phyloP scores from a whole-genome alignment of 345 rosid genomes.

The Eucalyptus tenuipes region DNA sequence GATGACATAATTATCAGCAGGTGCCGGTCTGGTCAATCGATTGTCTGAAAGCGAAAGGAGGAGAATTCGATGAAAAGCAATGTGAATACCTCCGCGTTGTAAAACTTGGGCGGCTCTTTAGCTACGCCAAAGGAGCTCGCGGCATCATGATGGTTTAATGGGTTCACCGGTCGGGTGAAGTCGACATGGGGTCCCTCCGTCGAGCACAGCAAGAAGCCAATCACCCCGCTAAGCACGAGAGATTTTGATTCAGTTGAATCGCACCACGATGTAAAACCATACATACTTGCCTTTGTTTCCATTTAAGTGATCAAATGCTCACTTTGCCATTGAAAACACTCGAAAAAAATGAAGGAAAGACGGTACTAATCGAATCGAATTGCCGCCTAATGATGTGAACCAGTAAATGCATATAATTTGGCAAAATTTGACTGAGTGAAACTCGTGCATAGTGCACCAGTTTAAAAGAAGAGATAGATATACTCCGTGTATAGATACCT shows the following conservation, averaged over 20 bases:
- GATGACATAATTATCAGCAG: not conserved
- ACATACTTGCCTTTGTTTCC: not conserved
- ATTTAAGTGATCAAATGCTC: not conserved
- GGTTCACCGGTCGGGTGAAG: slow-evolving; percentile 38
- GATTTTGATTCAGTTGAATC: not conserved
- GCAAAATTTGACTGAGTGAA: not conserved
- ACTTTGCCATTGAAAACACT: not conserved
- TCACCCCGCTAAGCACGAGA: slow-evolving; percentile 36
- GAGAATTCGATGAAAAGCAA: not conserved
- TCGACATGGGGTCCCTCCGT: slow-evolving; percentile 55
- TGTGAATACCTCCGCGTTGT: slow-evolving; percentile 36
- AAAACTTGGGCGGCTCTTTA: slow-evolving; percentile 37
- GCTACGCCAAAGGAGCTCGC: slow-evolving; percentile 20
- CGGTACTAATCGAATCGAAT: not conserved
- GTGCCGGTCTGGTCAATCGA: not conserved
- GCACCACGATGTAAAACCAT: not conserved
- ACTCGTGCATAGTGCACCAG: not conserved
- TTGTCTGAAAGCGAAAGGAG: not conserved
- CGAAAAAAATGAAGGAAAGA: not conserved
- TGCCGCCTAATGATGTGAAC: not conserved
- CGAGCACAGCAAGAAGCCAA: slow-evolving; percentile 68
- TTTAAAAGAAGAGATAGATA: not conserved
- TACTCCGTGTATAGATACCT: slow-evolving; percentile 14
- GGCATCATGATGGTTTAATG: not conserved
- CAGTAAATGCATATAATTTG: not conserved